A percentile compares a stretch with the other conserved stretches of the same genome.
Conservation (phyloP, 768 basidiomycete species). For the Agrocybe pediades region DNA sequence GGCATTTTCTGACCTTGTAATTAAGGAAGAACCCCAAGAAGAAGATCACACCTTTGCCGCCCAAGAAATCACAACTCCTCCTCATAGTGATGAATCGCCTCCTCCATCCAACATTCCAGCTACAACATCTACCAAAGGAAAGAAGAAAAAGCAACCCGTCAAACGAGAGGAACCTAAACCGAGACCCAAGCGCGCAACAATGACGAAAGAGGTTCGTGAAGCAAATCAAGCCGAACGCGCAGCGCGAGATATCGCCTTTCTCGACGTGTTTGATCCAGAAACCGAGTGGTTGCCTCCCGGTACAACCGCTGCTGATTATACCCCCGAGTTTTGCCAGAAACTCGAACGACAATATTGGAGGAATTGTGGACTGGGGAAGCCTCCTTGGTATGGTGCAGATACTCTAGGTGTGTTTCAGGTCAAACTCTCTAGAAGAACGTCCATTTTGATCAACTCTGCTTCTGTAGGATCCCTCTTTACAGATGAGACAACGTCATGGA, state of each 20-base stretch:
- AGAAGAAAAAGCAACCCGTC: conserved; percentile 19
- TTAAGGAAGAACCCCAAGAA: conserved; percentile 54
- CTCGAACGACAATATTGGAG: conserved; percentile 93
- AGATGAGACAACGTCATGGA: conserved; percentile 83
- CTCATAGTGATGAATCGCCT: conserved; percentile 38
- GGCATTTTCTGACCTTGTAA: conserved; percentile 31
- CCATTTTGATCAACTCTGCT: conserved; percentile 5
- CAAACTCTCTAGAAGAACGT: background rate
- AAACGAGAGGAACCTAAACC: conserved; percentile 27
- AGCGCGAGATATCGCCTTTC: conserved; percentile 53
- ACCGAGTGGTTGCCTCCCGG: conserved; percentile 80
- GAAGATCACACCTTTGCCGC: conserved; percentile 26
- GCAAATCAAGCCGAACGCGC: conserved; percentile 51
- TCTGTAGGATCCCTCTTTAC: conserved; percentile 66
- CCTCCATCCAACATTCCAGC: conserved; percentile 20
- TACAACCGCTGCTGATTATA: conserved; percentile 78
- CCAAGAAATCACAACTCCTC: conserved; percentile 33
- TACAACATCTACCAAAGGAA: conserved; percentile 12
- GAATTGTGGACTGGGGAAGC: conserved; percentile 81
- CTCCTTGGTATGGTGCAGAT: conserved; percentile 99
- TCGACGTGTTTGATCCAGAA: conserved; percentile 71
- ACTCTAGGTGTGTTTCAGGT: conserved; percentile 66
- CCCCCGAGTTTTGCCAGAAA: conserved; percentile 81
- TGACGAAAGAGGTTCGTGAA: conserved; percentile 49
- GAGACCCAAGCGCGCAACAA: conserved; percentile 34